Percentiles rank a stretch among this genome's conserved stretches.
These are phyloP conservation scores for Desmodesmus armatus DNA, from an alignment of 139 green algal genomes.

Conservation along the genomic window DNA sequence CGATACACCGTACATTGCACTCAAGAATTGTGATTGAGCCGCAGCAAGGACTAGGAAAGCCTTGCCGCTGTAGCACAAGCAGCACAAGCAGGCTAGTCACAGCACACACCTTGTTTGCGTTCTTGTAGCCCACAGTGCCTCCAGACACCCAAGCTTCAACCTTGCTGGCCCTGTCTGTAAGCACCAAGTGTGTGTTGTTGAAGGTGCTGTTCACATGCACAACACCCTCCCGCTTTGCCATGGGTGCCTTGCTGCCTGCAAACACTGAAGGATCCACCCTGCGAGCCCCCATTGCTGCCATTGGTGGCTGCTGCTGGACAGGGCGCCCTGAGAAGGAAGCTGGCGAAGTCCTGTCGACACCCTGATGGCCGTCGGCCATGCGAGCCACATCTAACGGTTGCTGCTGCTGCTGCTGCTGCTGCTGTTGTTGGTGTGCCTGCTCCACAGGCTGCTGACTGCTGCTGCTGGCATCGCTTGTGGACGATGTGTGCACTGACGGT, in stretches of 20 bases:
- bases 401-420: neutral
- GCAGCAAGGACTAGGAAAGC: neutral
- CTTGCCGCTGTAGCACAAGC: constrained; percentile 32
- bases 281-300: neutral
- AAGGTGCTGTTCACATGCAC: constrained; percentile 66
- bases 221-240: constrained; percentile 48
- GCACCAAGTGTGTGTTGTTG: constrained; percentile 68
- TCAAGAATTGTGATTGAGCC: too few relatives aligned
- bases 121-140: constrained; percentile 59
- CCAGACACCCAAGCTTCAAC: constrained; percentile 54
- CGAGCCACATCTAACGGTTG: neutral
- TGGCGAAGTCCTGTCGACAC: too few relatives aligned
- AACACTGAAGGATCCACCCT: neutral
- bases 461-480: too few relatives aligned
- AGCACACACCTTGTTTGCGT: constrained; percentile 59
- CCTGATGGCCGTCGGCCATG: too few relatives aligned
- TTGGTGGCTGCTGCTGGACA: constrained; percentile 12
- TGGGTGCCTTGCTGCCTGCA: neutral
- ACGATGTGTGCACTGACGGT: too few relatives aligned
- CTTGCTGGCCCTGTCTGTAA: constrained; percentile 52
- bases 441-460: neutral
- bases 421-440: neutral
- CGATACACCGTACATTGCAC: too few relatives aligned
- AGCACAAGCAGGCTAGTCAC: too few relatives aligned
- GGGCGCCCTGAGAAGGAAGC: neutral